Conservation (phyloP, 2,329 filamentous ascomycete genomes). For the Diaporthe sp. region DNA sequence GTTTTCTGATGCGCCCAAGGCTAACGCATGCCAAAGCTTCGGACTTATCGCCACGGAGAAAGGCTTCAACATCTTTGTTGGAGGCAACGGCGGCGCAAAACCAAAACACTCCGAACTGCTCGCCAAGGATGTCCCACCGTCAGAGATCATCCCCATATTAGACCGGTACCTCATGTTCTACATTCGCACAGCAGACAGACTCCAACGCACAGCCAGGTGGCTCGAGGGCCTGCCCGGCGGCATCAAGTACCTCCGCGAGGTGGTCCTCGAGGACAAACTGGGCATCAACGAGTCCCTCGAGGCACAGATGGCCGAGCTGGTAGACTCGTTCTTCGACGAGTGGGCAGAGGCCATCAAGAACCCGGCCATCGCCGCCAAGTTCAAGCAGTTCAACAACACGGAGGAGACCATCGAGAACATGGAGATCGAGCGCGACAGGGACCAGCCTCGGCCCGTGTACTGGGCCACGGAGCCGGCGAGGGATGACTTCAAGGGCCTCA, state of each 20-base stretch:
- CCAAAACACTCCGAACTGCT: conserved; percentile 85
- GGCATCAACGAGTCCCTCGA: conserved; percentile 88
- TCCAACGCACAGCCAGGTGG: conserved; percentile 91
- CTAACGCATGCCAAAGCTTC: conserved; percentile 64
- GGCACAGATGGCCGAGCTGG: conserved; percentile 86
- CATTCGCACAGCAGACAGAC: conserved; percentile 89
- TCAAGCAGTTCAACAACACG: conserved; percentile 88
- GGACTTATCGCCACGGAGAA: conserved; percentile 93
- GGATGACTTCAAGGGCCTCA: conserved; percentile 77
- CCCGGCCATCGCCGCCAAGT: conserved; percentile 74
- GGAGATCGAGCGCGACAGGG: conserved; percentile 78
- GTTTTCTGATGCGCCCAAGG: no score
- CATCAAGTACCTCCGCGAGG: conserved; percentile 83
- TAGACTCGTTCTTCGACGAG: conserved; percentile 88
- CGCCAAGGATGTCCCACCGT: conserved; percentile 85
- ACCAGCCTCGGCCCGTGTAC: conserved; percentile 78
- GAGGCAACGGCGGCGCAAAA: conserved; percentile 88
- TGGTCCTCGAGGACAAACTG: conserved; percentile 86
- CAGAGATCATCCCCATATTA: conserved; percentile 84
- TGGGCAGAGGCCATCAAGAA: conserved; percentile 85
- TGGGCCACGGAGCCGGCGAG: conserved; percentile 77
- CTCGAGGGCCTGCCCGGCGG: conserved; percentile 86
- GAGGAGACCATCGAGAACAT: conserved; percentile 74
- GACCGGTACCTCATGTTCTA: conserved; percentile 95
- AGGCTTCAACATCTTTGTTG: conserved; percentile 93